Evolutionary conservation across 495 filamentous ascomycete genomes (phyloP).

Genomic region (Oidiodendron maius): DNA sequence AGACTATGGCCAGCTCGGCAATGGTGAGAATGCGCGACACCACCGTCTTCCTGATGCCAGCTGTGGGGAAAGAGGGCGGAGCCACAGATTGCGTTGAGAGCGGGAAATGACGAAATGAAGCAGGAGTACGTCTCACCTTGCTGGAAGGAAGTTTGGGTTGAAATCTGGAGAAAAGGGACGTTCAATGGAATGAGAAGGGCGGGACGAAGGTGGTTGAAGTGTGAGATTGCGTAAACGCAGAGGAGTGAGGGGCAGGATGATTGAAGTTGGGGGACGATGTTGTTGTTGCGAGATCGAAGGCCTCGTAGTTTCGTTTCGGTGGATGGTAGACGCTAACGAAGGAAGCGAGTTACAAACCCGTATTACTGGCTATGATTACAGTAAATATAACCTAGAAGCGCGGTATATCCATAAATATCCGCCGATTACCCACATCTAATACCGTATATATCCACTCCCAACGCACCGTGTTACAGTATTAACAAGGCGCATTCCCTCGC

Average conservation of each 20-base stretch:
- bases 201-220: neutral
- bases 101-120: constrained; percentile 21
- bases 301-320: neutral
- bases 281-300: neutral
- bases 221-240: neutral
- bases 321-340: constrained; percentile 1
- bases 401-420: too few relatives aligned
- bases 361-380: too few relatives aligned
- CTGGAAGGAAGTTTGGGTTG: neutral
- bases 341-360: too few relatives aligned
- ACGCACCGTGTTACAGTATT: too few relatives aligned
- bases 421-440: too few relatives aligned
- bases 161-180: neutral
- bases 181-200: neutral
- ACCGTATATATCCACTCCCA: too few relatives aligned
- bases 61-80: neutral
- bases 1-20: too few relatives aligned
- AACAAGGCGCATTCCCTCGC: too few relatives aligned
- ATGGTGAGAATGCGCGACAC: too few relatives aligned
- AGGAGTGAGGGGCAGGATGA: neutral
- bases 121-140: constrained; percentile 13
- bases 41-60: too few relatives aligned
- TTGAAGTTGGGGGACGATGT: neutral
- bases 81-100: neutral
- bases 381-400: too few relatives aligned